A percentile compares a stretch with the other conserved stretches of the same genome.
phyloP scores from a whole-genome alignment of 139 green algal species.

The Dunaliella sp. region DNA sequence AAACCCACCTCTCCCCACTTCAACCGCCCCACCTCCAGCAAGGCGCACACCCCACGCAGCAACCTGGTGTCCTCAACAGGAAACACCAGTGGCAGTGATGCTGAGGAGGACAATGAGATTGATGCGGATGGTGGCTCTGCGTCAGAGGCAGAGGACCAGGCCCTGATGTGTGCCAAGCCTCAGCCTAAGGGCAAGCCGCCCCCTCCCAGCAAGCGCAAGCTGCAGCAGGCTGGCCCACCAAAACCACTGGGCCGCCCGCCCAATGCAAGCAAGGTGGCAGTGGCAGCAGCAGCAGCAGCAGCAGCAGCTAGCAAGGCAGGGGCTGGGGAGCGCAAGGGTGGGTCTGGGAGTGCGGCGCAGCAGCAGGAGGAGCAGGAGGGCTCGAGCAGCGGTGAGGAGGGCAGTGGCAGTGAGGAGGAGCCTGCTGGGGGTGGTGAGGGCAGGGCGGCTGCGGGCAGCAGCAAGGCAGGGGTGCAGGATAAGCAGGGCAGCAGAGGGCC shows the following conservation, averaged over 20 bases:
- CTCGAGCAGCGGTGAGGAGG: not conserved
- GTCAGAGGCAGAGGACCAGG: not conserved
- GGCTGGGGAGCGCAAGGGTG: no score
- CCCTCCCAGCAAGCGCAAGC: not conserved
- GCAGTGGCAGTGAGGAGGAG: not conserved
- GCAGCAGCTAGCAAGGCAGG: not conserved
- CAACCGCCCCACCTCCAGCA: not conserved
- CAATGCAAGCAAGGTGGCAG: not conserved
- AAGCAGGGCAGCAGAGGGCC: not conserved
- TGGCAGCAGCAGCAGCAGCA: not conserved
- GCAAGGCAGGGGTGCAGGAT: not conserved
- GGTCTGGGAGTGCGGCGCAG: no score
- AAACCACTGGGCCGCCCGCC: not conserved
- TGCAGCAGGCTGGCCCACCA: not conserved
- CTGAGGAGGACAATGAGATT: constrained; percentile 3
- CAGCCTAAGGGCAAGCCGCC: not conserved
- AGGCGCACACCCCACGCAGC: constrained; percentile 4
- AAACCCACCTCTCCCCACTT: not conserved
- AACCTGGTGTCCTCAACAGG: no score
- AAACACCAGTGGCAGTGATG: constrained; percentile 1
- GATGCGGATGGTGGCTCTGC: no score
- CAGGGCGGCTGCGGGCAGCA: not conserved
- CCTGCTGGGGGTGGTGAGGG: not conserved
- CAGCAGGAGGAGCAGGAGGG: no score
- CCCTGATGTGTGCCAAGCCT: not conserved